These are phyloP conservation scores for Haberlea rhodopensis DNA, from an alignment of 257 asterid genomes.

Conservation along the genomic window DNA sequence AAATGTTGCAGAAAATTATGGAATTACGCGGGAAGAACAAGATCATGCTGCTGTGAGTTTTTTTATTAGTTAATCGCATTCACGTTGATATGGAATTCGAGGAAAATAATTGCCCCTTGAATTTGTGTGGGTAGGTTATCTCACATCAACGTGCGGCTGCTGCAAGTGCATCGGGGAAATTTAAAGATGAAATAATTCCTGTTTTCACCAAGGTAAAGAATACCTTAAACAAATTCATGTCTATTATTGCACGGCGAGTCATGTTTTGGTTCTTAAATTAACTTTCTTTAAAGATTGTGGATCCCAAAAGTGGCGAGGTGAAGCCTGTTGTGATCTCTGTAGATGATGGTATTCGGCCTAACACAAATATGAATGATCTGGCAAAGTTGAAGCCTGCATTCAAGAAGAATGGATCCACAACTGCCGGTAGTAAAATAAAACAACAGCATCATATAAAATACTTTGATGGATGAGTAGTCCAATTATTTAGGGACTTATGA, in stretches of 20 bases:
- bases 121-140: conserved; percentile 47
- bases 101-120: conserved; percentile 17
- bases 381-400: conserved; percentile 90
- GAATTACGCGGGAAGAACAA: conserved; percentile 86
- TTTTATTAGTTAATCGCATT: not conserved
- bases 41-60: conserved; percentile 87
- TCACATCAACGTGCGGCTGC: conserved; percentile 94
- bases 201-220: conserved; percentile 68
- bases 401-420: conserved; percentile 77
- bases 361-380: conserved; percentile 57
- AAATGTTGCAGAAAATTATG: conserved; percentile 78
- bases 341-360: conserved; percentile 89
- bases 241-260: not conserved
- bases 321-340: conserved; percentile 63
- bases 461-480: not conserved
- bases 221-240: conserved; percentile 1
- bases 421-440: conserved; percentile 60
- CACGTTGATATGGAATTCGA: conserved; percentile 1
- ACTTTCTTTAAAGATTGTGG: conserved; percentile 50
- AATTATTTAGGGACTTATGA: conserved; percentile 10
- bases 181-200: conserved; percentile 83
- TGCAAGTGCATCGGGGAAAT: conserved; percentile 80
- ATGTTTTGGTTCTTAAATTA: conserved; percentile 15
- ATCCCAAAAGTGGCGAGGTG: conserved; percentile 61
- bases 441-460: not conserved